Percentiles rank a stretch among this genome's conserved stretches.
Conservation (phyloP, 148 eudicot genomes). For the Rhododendron henanense region DNA sequence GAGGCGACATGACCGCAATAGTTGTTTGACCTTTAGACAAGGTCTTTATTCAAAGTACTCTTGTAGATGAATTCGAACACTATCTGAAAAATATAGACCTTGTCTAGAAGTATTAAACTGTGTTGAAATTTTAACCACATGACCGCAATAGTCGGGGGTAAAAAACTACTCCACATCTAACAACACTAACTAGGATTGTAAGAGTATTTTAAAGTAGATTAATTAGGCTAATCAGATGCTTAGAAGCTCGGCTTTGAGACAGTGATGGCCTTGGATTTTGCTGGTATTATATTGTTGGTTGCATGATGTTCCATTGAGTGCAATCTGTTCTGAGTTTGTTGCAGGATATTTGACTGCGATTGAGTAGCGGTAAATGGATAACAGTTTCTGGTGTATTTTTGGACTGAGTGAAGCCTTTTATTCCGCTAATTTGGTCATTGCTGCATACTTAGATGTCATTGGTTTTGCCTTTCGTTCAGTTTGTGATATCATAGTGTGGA, state of each 20-base stretch:
- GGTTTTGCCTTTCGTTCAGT: not conserved
- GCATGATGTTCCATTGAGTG: not conserved
- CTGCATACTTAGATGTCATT: not conserved
- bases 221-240: too few relatives aligned
- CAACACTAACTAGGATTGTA: too few relatives aligned
- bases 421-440: not conserved
- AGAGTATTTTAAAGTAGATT: too few relatives aligned
- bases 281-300: not conserved
- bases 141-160: too few relatives aligned
- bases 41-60: too few relatives aligned
- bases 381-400: not conserved
- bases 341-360: not conserved
- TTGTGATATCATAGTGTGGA: not conserved
- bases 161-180: too few relatives aligned
- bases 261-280: not conserved
- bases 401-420: not conserved
- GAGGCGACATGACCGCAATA: too few relatives aligned
- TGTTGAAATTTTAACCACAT: too few relatives aligned
- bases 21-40: too few relatives aligned
- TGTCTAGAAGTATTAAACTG: too few relatives aligned
- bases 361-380: not conserved
- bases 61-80: too few relatives aligned
- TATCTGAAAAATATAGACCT: too few relatives aligned
- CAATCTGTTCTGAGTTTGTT: not conserved
- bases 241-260: not conserved